Evolutionary conservation across 2,329 filamentous ascomycete species (phyloP).

Genomic region (Fusarium sp.): DNA sequence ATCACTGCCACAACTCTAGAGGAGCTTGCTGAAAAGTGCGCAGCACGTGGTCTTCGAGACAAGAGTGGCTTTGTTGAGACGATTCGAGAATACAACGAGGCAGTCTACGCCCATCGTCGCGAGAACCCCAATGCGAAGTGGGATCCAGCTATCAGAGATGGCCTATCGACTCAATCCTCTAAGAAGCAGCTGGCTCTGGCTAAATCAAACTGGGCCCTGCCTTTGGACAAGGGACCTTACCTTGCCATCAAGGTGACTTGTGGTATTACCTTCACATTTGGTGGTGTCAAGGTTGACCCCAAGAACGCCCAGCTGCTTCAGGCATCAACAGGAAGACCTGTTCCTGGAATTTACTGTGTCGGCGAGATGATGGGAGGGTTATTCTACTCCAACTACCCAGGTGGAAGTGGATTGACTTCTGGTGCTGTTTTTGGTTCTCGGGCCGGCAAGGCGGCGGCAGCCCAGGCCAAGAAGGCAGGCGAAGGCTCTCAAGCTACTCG

Average conservation of each 20-base stretch:
- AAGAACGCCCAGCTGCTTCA: slow-evolving; percentile 14
- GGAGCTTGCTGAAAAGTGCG: slow-evolving; percentile 10
- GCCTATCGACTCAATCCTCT: slow-evolving; percentile 18
- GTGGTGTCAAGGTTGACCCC: slow-evolving; percentile 20
- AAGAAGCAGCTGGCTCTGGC: slow-evolving; percentile 10
- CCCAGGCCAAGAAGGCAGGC: too few species aligned
- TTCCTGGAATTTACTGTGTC: slow-evolving; percentile 10
- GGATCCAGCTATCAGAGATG: slow-evolving; percentile 20
- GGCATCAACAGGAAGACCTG: background rate
- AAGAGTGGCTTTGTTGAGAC: slow-evolving; percentile 9
- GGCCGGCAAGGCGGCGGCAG: slow-evolving; percentile 21
- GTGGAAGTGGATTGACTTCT: slow-evolving; percentile 22
- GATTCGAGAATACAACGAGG: slow-evolving; percentile 16
- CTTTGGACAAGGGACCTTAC: slow-evolving; percentile 20
- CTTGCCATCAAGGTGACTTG: slow-evolving; percentile 25
- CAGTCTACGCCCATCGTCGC: slow-evolving; percentile 4
- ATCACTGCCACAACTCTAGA: slow-evolving; percentile 9
- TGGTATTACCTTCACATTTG: slow-evolving; percentile 22
- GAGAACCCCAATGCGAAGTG: slow-evolving; percentile 12
- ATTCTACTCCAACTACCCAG: slow-evolving; percentile 23
- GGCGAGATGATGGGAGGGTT: slow-evolving; percentile 24
- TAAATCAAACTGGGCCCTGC: slow-evolving; percentile 25
- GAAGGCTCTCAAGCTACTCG: too few species aligned
- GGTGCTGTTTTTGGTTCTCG: slow-evolving; percentile 22
- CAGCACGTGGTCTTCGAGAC: background rate